Evolutionary conservation across 768 basidiomycete species (phyloP).

Genomic region (Leucosporidium scottii): DNA sequence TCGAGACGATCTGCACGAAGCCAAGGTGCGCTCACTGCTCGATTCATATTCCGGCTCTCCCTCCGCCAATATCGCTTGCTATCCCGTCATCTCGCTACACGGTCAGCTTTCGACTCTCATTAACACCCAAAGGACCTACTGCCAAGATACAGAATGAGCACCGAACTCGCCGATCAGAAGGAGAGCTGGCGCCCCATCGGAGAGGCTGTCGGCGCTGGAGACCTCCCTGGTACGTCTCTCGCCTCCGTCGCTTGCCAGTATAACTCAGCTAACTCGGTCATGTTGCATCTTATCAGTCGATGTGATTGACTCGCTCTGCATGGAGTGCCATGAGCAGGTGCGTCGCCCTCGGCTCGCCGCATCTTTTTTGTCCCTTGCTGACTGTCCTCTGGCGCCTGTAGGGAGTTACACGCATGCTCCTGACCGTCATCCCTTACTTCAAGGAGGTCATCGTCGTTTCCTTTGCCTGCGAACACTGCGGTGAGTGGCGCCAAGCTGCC

Average conservation of each 20-base stretch:
- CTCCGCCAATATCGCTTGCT: too few species aligned
- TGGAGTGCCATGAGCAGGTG: constrained; percentile 87
- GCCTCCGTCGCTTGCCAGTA: too few species aligned
- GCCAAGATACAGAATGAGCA: too few species aligned
- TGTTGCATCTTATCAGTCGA: not conserved
- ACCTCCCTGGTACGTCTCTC: constrained; percentile 4
- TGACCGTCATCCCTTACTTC: constrained; percentile 94
- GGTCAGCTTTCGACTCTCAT: too few species aligned
- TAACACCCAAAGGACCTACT: too few species aligned
- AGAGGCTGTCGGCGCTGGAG: constrained; percentile 28
- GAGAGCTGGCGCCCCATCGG: constrained; percentile 29
- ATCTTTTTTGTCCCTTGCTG: constrained; percentile 4
- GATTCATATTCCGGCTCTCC: too few species aligned
- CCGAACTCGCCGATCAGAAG: not conserved
- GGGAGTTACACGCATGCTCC: constrained; percentile 76
- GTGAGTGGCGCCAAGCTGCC: constrained; percentile 42
- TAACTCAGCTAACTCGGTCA: too few species aligned
- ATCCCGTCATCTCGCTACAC: too few species aligned
- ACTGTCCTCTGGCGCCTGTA: constrained; percentile 15
- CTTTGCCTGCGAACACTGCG: constrained; percentile 92
- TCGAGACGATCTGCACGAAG: too few species aligned
- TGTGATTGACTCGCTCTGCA: constrained; percentile 77
- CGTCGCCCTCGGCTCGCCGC: constrained; percentile 37
- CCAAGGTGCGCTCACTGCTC: too few species aligned
- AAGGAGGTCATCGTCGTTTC: constrained; percentile 91